Base-by-base conservation (phyloP, 169 alveolate genomes). In the Plasmodium gonderi region DNA sequence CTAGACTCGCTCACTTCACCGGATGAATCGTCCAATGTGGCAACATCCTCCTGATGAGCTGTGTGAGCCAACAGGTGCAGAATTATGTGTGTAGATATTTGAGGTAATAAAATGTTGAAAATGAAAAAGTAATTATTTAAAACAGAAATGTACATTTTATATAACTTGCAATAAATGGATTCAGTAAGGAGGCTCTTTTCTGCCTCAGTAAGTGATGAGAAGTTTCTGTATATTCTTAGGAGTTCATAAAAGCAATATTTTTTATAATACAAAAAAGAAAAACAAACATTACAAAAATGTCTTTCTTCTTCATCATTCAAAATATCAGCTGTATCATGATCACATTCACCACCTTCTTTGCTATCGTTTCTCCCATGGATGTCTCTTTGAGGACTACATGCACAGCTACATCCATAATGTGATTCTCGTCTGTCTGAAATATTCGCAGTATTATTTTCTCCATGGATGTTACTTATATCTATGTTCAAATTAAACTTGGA, bases 251-350 rank as follows among this genome's bases (percentile, higher is more conserved):
- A 85, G 78, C 87, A 85, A 74, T 85, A 74, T 74, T 85, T 85
- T 49, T 85, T 85, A 49, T 85, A 85, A 74, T 85, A 85, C 78
- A 85, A 74, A 44, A 85, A 85, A n/a, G 92, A 85, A 69, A 85
- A 85, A 40, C 92, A 85, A 2, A 85, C 87, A 76, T 85, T 85
- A 54, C 92, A 85, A 54, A 85, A 85, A 64, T 85, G 92, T 42
- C 44, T 85, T 49, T 85, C 92, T 76, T 85, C 92, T 69, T 85
- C 92, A 29, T 49, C 45, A 44, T 76, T 51, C 14, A 85, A 38
- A 4, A 20, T 12, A 40, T 85, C 92, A 20, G 42, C 1, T 5
- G n/a, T 51, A 23, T 79, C 45, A 36, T 72, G 42, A 60, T 20
- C 20, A 47, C 47, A 74, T 4, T 29, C 69, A 0, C 65, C 51